Evolutionary conservation across 2,329 filamentous ascomycete genomes (phyloP), one percentile per base, ranked within the genome.

Genomic region (Diaporthe batatas): DNA sequence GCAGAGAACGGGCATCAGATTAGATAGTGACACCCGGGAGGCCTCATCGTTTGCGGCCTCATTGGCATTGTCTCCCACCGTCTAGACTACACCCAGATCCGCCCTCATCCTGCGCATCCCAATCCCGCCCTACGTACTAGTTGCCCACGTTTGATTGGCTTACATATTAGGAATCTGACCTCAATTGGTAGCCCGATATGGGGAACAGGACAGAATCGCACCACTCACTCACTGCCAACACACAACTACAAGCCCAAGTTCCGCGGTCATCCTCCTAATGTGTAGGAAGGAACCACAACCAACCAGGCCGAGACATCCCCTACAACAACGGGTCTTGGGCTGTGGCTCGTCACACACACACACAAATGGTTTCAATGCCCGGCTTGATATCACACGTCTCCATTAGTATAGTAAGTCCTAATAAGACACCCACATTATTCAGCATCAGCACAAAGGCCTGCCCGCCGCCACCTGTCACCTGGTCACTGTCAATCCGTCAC

Each of bases 371-470:
- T 67, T 67, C 62, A 67, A 53, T 6, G 32, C 21, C 29, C 59
- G 21, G 18, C 76, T 58, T 76, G 64, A 47, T 29, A 51, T 67
- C 58, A 70, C 25, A 25, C 34, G 44, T 53, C 53, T 68, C 7
- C 25, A 39, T 44, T n/a, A 36, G 29, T 23, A 34, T 55, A 18
- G 16, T 21, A 59, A 12, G 23, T n/a, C 7, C 54, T 5, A 42
- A 47, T 65, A 62, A 67, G 49, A 42, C 62, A 51, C 36, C 18
- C n/a, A 32, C 29, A 42, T 44, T 55, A 53, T 44, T 62, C 36
- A 47, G 54, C 32, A 12, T 21, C 54, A 42, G 34, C 47, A 6
- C 25, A 51, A 12, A 39, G 18, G 18, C 39, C 42, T 29, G 29
- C 25, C 29, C n/a, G 29, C 4, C 10, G 10, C 29, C 59, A 16